Base-by-base conservation (phyloP, 352 stramenopile species). In the Globisporangium recalcitrans region DNA sequence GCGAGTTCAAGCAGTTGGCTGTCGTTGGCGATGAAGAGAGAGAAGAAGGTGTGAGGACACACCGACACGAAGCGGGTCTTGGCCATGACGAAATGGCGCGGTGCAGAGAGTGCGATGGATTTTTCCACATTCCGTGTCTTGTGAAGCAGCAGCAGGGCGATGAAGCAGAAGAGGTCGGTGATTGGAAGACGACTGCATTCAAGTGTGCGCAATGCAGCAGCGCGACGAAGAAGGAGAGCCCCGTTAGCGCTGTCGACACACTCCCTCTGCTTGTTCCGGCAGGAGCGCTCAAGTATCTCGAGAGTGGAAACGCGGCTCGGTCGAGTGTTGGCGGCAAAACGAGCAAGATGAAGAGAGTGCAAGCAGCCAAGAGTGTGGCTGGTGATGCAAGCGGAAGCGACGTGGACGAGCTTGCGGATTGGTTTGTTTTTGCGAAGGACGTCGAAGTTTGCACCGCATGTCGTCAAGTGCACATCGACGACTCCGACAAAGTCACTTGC, bases 381-480 rank as follows among this genome's bases (percentile, higher is more conserved):
- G 62, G 19, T 24, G 62, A 54, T n/a, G 38, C 16, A 10, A 40
- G 34, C 21, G 42, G 66, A 19, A 22, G 49, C 22, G 29, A 31
- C 31, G 51, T 10, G 3, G 38, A 52, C 1, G 56, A 47, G 6
- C 42, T 60, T 0, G 42, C 34, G 14, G 52, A 68, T 10, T 81
- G 73, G 74, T 56, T 53, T 40, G 65, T 86, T 26, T 67, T 87
- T 14, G 73, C 71, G 0, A 70, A 72, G 47, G 44, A 62, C 1
- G 56, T 91, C 53, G 71, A 86, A 32, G 70, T 90, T 16, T 90
- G 82, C 52, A 71, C 63, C 32, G 73, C 68, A 4, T 91, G 82
- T 51, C 69, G 78, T 38, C 78, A 89, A 46, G 69, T 88, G 51
- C 64, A 82, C 47, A 71, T 91, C 53, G 51, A n/a, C 4, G 14